Evolutionary conservation across 208 protist genomes (phyloP), one percentile per base, ranked within the genome.

Genomic region (Crithidia brevicula): DNA sequence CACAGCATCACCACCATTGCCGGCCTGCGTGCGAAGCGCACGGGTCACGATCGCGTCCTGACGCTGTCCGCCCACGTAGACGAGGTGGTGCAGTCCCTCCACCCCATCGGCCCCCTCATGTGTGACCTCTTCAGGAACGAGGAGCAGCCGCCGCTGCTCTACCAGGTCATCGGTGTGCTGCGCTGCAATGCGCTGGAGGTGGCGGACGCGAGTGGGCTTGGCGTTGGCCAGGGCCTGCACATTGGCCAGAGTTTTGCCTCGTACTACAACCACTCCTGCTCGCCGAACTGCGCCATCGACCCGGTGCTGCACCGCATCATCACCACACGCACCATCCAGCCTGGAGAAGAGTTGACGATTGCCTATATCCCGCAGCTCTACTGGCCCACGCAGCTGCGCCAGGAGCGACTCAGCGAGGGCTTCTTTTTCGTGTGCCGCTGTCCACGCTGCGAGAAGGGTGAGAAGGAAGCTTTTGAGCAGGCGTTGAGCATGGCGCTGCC

Each of bases 301-400:
- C 33, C 59, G 22, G 54, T 45, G 18, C 56, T 38, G 16, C 64
- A 75, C 25, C 43, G 59, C 67, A 92, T 96, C 63, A 57, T 81
- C 33, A 96, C 91, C 16, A 92, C 77, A 0, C 86, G 91, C 36
- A 53, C 58, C 5, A 75, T 94, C 20, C 31, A 50, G 13, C 30
- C 72, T 1, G 86, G 77, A 15, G 88, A 96, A 75, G 86, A 94
- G 72, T 77, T 96, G 34, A 88, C 65, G 23, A 94, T 96, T 65
- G 71, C 86, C 30, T 96, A 96, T 76, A 77, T 96, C 22, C 91
- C 91, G 8, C 88, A 96, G 54, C 78, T 96, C 0, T 96, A 96
- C 72, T 96, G 89, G 87, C 91, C 91, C 3, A 57, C 77, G 8
- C 34, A 27, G 42, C 76, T 92, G 69, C 86, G 91, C 18, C 88